Conservation (phyloP, 1,284 basidiomycete genomes). For the Boletus holoroseus region DNA sequence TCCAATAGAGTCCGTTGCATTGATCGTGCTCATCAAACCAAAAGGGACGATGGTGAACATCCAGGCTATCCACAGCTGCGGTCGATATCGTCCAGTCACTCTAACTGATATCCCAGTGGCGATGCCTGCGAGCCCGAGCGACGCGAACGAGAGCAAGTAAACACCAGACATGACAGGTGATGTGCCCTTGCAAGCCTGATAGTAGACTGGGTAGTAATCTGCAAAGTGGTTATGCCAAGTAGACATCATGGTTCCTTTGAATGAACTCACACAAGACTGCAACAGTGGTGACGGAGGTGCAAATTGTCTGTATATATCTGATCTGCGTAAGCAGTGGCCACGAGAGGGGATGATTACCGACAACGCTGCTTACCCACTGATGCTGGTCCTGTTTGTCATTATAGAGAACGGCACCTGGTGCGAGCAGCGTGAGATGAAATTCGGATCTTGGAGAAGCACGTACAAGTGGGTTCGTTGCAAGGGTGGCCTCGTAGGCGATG, state of each 20-base stretch:
- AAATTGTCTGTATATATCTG: conserved; percentile 16
- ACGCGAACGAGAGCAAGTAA: conserved; percentile 2
- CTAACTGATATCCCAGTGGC: conserved; percentile 8
- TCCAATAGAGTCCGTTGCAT: conserved; percentile 1
- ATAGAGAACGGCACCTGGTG: conserved; percentile 13
- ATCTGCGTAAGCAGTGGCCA: neutral
- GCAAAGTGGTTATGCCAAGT: neutral
- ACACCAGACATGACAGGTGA: conserved; percentile 11
- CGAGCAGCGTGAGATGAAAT: neutral
- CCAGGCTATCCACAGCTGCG: conserved; percentile 13
- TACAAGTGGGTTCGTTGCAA: conserved; percentile 15
- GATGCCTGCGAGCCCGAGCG: conserved; percentile 1
- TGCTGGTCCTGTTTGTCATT: conserved; percentile 15
- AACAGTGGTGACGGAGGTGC: neutral
- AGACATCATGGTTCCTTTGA: too few species aligned
- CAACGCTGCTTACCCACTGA: conserved; percentile 13
- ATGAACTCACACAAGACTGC: conserved; percentile 6
- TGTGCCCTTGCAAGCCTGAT: conserved; percentile 11
- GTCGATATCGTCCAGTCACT: conserved; percentile 3
- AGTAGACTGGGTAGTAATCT: conserved; percentile 16
- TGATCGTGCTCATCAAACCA: conserved; percentile 6
- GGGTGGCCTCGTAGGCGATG: conserved; percentile 10
- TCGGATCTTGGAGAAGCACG: neutral
- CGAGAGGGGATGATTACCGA: neutral
- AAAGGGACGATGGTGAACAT: neutral